Conservation (phyloP, 139 green algal species). For the Chlamydomonas incerta region DNA sequence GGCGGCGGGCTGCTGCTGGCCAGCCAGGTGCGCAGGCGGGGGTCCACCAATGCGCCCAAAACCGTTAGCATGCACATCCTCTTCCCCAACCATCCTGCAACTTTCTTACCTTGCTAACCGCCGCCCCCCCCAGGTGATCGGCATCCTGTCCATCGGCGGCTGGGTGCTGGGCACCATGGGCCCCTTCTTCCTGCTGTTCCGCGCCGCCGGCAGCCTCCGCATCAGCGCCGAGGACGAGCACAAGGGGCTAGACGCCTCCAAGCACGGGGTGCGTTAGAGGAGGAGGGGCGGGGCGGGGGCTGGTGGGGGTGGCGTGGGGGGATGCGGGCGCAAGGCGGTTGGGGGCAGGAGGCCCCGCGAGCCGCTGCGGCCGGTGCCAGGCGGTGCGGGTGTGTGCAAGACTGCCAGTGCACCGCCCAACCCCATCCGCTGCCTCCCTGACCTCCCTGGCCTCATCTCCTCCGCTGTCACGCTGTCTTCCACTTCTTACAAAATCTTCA, state of each 20-base stretch:
- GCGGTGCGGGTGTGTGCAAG: background rate
- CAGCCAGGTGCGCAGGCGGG: conserved; percentile 48
- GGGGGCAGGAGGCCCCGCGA: too few species aligned
- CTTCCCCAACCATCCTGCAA: too few species aligned
- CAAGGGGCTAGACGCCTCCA: conserved; percentile 72
- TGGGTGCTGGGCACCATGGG: conserved; percentile 59
- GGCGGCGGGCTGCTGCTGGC: conserved; percentile 68
- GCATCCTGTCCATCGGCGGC: conserved; percentile 68
- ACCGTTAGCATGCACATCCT: too few species aligned
- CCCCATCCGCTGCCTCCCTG: background rate
- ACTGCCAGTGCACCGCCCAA: background rate
- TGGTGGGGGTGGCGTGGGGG: background rate
- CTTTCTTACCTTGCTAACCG: too few species aligned
- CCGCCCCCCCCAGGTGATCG: conserved; percentile 64
- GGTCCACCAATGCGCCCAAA: too few species aligned
- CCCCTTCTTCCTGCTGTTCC: conserved; percentile 80
- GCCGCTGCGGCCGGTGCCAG: too few species aligned
- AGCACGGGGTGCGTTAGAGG: conserved; percentile 11
- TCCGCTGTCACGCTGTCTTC: too few species aligned
- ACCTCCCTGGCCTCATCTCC: too few species aligned
- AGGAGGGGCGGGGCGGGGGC: background rate
- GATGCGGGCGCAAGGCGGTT: too few species aligned
- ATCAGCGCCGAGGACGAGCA: conserved; percentile 76
- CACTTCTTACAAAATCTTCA: background rate
- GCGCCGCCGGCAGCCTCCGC: conserved; percentile 63